A percentile compares a stretch with the other conserved stretches of the same genome.
Conservation (phyloP, 2,329 filamentous ascomycete genomes). For the Sordariomycetes sp. region DNA sequence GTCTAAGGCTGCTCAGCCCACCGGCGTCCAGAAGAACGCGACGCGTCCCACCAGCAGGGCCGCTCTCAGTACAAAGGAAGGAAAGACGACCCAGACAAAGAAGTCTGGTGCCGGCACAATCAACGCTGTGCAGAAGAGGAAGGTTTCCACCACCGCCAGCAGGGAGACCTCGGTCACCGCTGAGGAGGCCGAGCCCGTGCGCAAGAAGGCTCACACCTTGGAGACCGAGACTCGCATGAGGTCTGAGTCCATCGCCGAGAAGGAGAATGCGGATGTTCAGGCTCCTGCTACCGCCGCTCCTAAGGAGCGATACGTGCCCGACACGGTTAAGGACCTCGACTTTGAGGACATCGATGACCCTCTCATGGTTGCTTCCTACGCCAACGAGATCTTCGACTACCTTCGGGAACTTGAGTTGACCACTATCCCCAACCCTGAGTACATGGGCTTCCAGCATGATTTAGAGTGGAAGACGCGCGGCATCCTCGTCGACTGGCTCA, state of each 20-base stretch:
- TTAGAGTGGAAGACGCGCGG: constrained; percentile 98
- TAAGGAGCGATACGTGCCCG: constrained; percentile 7
- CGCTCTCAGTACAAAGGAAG: constrained; percentile 55
- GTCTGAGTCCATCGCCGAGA: constrained; percentile 13
- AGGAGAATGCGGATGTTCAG: constrained; percentile 24
- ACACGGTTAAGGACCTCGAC: constrained; percentile 58
- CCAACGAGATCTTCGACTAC: constrained; percentile 95
- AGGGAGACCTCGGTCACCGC: constrained; percentile 44
- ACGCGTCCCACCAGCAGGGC: constrained; percentile 49
- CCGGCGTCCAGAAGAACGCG: constrained; percentile 69
- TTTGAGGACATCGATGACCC: constrained; percentile 86
- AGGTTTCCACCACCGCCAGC: constrained; percentile 37
- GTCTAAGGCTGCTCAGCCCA: constrained; percentile 73
- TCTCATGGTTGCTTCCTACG: constrained; percentile 96
- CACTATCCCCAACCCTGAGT: constrained; percentile 76
- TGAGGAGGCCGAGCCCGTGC: constrained; percentile 60
- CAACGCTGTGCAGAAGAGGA: constrained; percentile 56
- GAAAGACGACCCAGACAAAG: constrained; percentile 64
- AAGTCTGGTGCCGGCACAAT: constrained; percentile 61
- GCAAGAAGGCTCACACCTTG: constrained; percentile 52
- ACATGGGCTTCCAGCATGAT: constrained; percentile 92
- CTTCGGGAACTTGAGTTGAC: constrained; percentile 75
- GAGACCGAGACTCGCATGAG: constrained; percentile 39
- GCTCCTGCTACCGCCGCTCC: neutral
- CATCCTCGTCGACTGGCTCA: constrained; percentile 95